These are phyloP conservation scores for Meredithiella fracta DNA, from an alignment of 2,329 filamentous ascomycete genomes.

Conservation along the genomic window DNA sequence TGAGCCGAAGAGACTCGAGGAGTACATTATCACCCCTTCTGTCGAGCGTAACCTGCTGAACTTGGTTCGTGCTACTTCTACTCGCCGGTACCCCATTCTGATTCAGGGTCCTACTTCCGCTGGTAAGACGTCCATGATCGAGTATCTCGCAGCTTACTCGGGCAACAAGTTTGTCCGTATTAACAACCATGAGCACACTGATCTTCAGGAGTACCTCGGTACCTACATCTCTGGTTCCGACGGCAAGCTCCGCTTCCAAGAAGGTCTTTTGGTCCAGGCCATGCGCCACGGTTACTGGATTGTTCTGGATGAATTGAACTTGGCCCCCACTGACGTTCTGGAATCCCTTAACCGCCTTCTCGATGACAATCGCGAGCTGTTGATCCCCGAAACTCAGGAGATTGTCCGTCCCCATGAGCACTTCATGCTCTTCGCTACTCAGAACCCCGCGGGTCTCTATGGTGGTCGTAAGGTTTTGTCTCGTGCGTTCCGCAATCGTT, in stretches of 20 bases:
- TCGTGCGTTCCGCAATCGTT: slow-evolving; percentile 88
- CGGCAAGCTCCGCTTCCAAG: slow-evolving; percentile 77
- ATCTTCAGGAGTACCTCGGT: slow-evolving; percentile 92
- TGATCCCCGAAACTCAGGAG: slow-evolving; percentile 94
- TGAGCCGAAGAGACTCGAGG: slow-evolving; percentile 50
- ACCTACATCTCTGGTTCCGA: slow-evolving; percentile 79
- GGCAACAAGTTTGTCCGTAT: slow-evolving; percentile 96
- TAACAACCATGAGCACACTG: slow-evolving; percentile 98
- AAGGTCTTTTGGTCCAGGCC: slow-evolving; percentile 83
- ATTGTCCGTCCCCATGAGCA: slow-evolving; percentile 79
- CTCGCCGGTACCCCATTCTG: slow-evolving; percentile 77
- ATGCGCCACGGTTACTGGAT: slow-evolving; percentile 93
- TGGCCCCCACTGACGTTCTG: slow-evolving; percentile 91
- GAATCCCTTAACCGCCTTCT: slow-evolving; percentile 90
- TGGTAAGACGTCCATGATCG: slow-evolving; percentile 98
- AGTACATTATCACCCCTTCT: slow-evolving; percentile 95
- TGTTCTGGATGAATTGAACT: slow-evolving; percentile 88
- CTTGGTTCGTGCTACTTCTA: slow-evolving; percentile 82
- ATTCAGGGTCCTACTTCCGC: slow-evolving; percentile 94
- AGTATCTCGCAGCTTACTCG: slow-evolving; percentile 90
- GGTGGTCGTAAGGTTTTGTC: slow-evolving; percentile 88
- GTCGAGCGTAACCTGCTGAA: slow-evolving; percentile 92
- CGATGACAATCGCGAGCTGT: slow-evolving; percentile 87
- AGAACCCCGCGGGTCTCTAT: slow-evolving; percentile 91
- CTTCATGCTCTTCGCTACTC: slow-evolving; percentile 96